Conservation (phyloP, 164 flowering plant genomes). For the Dillenia turbinata region DNA sequence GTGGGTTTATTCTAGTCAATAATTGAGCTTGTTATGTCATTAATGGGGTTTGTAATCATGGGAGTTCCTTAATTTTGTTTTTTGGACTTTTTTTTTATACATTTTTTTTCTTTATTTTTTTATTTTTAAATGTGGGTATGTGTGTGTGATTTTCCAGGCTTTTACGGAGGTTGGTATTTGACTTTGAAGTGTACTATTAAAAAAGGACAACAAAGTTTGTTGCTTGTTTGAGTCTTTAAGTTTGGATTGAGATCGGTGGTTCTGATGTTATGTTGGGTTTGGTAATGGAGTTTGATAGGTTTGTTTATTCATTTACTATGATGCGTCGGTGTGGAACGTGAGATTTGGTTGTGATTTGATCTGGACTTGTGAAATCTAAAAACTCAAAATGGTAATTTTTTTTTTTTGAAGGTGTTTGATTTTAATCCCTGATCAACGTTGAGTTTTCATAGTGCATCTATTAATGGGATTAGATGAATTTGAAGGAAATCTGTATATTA, state of each 20-base stretch:
- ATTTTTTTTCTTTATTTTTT: background rate
- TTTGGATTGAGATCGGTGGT: background rate
- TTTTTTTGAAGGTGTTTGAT: constrained; percentile 12
- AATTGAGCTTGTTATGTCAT: background rate
- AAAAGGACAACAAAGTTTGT: background rate
- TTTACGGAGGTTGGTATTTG: constrained; percentile 36
- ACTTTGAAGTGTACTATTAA: constrained; percentile 28
- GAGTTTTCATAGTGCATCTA: background rate
- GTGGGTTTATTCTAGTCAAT: background rate
- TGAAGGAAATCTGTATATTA: constrained; percentile 18
- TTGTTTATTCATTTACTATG: constrained; percentile 10
- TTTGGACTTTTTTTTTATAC: background rate
- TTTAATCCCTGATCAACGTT: background rate
- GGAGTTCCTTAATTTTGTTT: background rate
- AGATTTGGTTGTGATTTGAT: constrained; percentile 14
- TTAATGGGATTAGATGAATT: constrained; percentile 24
- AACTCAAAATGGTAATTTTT: background rate
- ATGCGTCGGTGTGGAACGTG: constrained; percentile 20
- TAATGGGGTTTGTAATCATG: background rate
- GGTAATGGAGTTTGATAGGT: constrained; percentile 1
- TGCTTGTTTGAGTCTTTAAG: background rate
- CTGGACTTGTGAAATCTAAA: background rate
- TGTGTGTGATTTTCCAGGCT: constrained; percentile 31
- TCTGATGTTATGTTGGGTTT: background rate
- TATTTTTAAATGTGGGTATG: constrained; percentile 7